phyloP scores from a whole-genome alignment of 257 asterid species.

The Nicotiana noctiflora region DNA sequence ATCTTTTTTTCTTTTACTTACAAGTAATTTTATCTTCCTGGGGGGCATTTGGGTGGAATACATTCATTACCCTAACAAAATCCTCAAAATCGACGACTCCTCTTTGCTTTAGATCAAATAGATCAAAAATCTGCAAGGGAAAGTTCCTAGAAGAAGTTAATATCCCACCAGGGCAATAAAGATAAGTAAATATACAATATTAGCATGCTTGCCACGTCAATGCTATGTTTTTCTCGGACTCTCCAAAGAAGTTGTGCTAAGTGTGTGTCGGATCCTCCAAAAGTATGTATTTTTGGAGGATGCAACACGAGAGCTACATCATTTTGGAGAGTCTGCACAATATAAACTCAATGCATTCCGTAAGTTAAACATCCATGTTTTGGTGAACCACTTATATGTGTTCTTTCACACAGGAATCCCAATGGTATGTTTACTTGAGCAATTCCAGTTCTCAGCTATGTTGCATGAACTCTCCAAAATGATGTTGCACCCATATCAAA shows the following conservation, averaged over 20 bases:
- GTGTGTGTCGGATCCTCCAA: too few relatives aligned
- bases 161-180: neutral
- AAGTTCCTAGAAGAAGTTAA: neutral
- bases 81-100: constrained; percentile 97
- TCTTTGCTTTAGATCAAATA: constrained; percentile 86
- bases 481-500: too few relatives aligned
- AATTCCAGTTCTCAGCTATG: neutral
- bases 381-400: neutral
- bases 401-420: neutral
- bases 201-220: neutral
- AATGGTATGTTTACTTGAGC: neutral
- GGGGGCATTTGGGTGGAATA: constrained; percentile 97
- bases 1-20: constrained; percentile 25
- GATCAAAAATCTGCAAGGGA: constrained; percentile 77
- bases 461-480: too few relatives aligned
- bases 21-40: constrained; percentile 85
- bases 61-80: constrained; percentile 83
- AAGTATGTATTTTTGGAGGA: too few relatives aligned
- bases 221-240: neutral
- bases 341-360: neutral
- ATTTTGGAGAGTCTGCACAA: too few relatives aligned
- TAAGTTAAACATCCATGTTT: neutral
- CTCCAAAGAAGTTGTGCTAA: too few relatives aligned
- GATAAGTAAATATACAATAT: neutral
- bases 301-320: too few relatives aligned